Percentiles rank a stretch among this genome's conserved stretches.
Evolutionary conservation across 306 rosid species (phyloP).

Genomic region (Ammopiptanthus mongolicus): DNA sequence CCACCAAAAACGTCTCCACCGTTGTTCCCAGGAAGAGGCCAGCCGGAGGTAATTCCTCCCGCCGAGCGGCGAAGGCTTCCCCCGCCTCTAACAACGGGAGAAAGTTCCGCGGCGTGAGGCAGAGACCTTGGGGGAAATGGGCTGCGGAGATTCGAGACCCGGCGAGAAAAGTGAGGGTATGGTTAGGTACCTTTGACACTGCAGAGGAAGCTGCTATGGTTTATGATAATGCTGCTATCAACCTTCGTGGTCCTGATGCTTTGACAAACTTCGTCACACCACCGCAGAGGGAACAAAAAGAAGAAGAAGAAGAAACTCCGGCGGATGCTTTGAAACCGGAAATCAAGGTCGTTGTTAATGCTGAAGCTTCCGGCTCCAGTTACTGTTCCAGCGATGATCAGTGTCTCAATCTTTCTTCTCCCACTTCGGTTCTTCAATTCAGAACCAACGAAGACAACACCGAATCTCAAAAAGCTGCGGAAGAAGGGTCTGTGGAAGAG

Average conservation of each 20-base stretch:
- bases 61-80: slow-evolving; percentile 31
- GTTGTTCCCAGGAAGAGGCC: slow-evolving; percentile 34
- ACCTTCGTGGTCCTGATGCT: slow-evolving; percentile 89
- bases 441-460: slow-evolving; percentile 34
- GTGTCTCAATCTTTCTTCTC: slow-evolving; percentile 50
- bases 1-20: neutral
- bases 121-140: slow-evolving; percentile 98
- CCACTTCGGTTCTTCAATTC: slow-evolving; percentile 76
- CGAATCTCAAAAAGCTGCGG: neutral
- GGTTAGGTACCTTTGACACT: slow-evolving; percentile 87
- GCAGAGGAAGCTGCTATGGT: slow-evolving; percentile 98
- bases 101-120: slow-evolving; percentile 90
- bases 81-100: slow-evolving; percentile 7
- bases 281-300: slow-evolving; percentile 15
- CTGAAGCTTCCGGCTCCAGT: slow-evolving; percentile 40
- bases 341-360: slow-evolving; percentile 4
- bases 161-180: slow-evolving; percentile 52
- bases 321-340: neutral
- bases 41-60: slow-evolving; percentile 24
- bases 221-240: slow-evolving; percentile 83
- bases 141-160: slow-evolving; percentile 99
- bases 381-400: slow-evolving; percentile 68
- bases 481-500: too few relatives aligned
- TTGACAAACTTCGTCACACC: slow-evolving; percentile 68
- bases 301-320: neutral